These are phyloP conservation scores for Zostera marina DNA, from an alignment of 116 monocot species.

Conservation along the genomic window DNA sequence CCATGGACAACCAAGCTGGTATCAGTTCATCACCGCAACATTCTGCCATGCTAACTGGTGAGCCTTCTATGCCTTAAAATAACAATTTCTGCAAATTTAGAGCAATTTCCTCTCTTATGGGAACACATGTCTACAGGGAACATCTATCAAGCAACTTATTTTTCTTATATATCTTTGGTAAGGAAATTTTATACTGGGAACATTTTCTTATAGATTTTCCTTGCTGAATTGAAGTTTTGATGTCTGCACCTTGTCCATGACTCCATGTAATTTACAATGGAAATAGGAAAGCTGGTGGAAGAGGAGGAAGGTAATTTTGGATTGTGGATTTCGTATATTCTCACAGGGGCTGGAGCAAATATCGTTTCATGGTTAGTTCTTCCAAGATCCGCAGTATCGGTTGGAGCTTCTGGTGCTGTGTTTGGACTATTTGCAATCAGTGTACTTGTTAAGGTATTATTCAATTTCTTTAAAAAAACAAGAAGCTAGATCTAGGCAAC, in stretches of 20 bases:
- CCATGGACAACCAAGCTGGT: slow-evolving; percentile 68
- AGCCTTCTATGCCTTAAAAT: slow-evolving; percentile 4
- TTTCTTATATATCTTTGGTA: slow-evolving; percentile 97
- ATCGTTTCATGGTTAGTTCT: slow-evolving; percentile 89
- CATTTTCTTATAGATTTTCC: neutral
- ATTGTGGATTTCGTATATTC: slow-evolving; percentile 87
- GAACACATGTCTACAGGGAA: slow-evolving; percentile 59
- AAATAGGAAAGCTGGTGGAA: slow-evolving; percentile 90
- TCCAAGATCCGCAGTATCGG: slow-evolving; percentile 58
- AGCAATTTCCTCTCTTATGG: too few relatives aligned
- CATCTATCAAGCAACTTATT: slow-evolving; percentile 96
- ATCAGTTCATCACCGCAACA: slow-evolving; percentile 77
- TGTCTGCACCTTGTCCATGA: neutral
- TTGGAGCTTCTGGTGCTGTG: slow-evolving; percentile 96
- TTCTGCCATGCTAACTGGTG: slow-evolving; percentile 95
- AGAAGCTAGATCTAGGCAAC: slow-evolving; percentile 2
- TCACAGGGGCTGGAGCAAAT: slow-evolving; percentile 89
- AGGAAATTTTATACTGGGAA: slow-evolving; percentile 3
- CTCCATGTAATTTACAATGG: neutral
- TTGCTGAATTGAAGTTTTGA: neutral
- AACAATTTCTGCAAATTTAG: too few relatives aligned
- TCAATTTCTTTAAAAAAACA: neutral
- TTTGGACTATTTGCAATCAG: slow-evolving; percentile 95
- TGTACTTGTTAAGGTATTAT: slow-evolving; percentile 79
- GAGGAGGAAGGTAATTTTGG: slow-evolving; percentile 93